Evolutionary conservation across 2,329 filamentous ascomycete genomes (phyloP), one percentile per base, ranked within the genome.

Genomic region (Eurotiales sp.): DNA sequence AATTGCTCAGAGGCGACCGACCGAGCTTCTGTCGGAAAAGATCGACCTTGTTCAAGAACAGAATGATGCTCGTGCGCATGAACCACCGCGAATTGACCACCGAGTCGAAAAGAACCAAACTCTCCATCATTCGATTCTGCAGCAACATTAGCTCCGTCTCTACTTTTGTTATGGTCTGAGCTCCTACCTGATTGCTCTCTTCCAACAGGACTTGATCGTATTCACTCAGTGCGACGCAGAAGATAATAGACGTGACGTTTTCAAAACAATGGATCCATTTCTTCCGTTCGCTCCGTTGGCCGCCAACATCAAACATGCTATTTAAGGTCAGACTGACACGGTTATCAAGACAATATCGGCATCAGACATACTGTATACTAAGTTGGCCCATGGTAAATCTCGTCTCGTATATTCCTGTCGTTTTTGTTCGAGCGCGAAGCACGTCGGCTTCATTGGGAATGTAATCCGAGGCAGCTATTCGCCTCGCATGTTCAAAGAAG

Each of bases 211-310:
- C 92, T 73, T 99, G 93, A 66, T 99, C 93, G 69, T 99, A 99
- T 73, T 99, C 93, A 75, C 91, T 97, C 61, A 99, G 76, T 14
- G 93, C 93, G 56, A 99, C 93, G 66, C 93, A 99, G 73, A 99
- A 99, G 61, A 99, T 99, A 71, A 99, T 99, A 3, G 93, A 97
- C 39, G 93, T 99, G 63, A 99, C 93, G 63, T 97, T 97, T 72
- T 99, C 93, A 71, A 99, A 99, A 76, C 93, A 99, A 74, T 99
- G 93, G 67, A 99, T 99, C 93, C 93, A 99, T 76, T 99, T 99
- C 78, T 99, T 99, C 56, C 93, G 83, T 73, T 99, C 93, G 70
- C 92, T 97, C 67, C 93, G 80, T 73, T 99, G 93, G 21, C 93
- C 93, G 56, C 93, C 93, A 4, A 99, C 93, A 70, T 99, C 93